Conservation (phyloP, 208 protist genomes). For the Leishmania tarentolae region DNA sequence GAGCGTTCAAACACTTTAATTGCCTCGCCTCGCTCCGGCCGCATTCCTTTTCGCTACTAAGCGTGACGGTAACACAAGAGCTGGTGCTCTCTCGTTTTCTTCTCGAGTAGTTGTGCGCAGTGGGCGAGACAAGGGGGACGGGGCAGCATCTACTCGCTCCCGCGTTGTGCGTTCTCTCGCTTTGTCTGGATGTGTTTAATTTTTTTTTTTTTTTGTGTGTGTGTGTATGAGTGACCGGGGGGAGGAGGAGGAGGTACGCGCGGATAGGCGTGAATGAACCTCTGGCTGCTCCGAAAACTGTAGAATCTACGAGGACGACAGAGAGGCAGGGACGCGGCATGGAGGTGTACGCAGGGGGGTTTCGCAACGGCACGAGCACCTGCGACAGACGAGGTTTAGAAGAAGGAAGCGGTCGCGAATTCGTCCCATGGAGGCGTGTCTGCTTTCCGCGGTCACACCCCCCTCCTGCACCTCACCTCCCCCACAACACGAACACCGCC, state of each 20-base stretch:
- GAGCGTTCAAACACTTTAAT: not conserved
- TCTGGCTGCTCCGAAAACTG: not conserved
- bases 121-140: not conserved
- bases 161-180: not conserved
- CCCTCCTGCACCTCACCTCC: too few species aligned
- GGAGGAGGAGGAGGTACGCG: not conserved
- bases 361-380: not conserved
- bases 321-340: not conserved
- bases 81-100: not conserved
- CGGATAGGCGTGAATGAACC: not conserved
- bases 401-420: not conserved
- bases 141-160: not conserved
- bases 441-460: not conserved
- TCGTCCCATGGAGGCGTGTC: not conserved
- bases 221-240: not conserved
- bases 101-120: not conserved
- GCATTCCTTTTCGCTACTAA: not conserved
- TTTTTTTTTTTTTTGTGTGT: not conserved
- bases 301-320: not conserved
- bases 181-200: not conserved
- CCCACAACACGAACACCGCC: not conserved
- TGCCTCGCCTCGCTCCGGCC: not conserved
- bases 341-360: not conserved
- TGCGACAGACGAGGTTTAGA: not conserved
- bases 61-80: not conserved